Evolutionary conservation across 805 yeast genomes (phyloP), one percentile per base, ranked within the genome.

Genomic region (Suhomyces faveliae): DNA sequence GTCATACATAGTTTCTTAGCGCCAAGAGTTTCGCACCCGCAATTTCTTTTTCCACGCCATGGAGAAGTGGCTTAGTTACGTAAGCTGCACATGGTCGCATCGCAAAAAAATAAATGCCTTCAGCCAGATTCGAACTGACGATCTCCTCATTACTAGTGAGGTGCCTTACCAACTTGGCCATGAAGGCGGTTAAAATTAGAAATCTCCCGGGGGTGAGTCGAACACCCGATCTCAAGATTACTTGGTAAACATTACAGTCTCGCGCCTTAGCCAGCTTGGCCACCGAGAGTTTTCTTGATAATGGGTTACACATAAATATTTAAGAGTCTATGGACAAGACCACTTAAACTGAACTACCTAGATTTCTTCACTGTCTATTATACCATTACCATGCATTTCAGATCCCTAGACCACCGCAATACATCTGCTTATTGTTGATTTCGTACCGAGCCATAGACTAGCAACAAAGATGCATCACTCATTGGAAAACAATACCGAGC

Each of bases 201-300:
- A 57, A 53, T 68, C 73, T 67, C 73, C 73, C 62, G 72, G 72
- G 73, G 69, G 74, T 66, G 74, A 69, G 70, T 69, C 72, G 74
- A 69, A 69, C 74, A 67, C 74, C 70, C 73, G 73, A 68, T 69
- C 74, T 68, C 70, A 67, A 66, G 73, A 69, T 69, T 57, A 61
- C 71, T 59, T 48, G 35, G 52, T 20, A 48, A 46, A 53, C 61
- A 60, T 67, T 67, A 69, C 74, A 70, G 74, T 69, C 73, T 66
- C 71, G 70, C 73, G 73, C 74, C 73, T 68, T 69, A 68, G 67
- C 74, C 74, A 68, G 71, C 74, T 69, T 68, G 73, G 74, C 74
- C 72, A 69, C 73, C 72, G 61, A 58, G 74, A 67, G 71, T 27
- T 27, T 27, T 27, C 30, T 27, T 12, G 15, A n/a, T 3, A 11